Base-by-base conservation (phyloP, 306 rosid genomes). In the Cucumis melo region DNA sequence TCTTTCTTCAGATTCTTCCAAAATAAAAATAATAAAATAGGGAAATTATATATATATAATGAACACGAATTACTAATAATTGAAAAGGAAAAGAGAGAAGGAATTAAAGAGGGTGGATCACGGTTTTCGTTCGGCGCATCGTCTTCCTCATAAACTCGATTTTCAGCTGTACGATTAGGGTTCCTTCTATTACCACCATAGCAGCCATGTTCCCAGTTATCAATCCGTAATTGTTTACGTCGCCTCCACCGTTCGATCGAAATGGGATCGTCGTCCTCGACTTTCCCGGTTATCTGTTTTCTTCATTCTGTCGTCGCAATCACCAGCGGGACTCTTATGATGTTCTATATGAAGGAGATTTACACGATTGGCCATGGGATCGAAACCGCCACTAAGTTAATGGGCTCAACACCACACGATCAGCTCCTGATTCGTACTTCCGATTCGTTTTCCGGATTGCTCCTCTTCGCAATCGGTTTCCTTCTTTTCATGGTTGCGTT, bases 321-420 rank as follows among this genome's bases (percentile, higher is more conserved):
- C 1, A 87, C 90, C 11, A 54, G 86, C 19, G 98, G 98, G 21
- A 87, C 82, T 17, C 85, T 90, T 15, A 93, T 93, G 98, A 93
- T 93, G 98, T 93, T 93, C 90, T 89, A 88, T 88, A 88, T 93
- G 96, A 87, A 84, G 83, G 98, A 91, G 41, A 82, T 93, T 0
- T 93, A 91, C 89, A 80, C 88, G 16, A 81, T 93, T 74, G 98
- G 97, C 7, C 98, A 93, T 71, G 98, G 98, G 7, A 75, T 75
- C 8, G 83, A 83, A 72, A 77, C 82, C 0, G 96, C 98, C 8
- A 81, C 85, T 3, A 88, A 86, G 92, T 96, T 93, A 0, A 83
- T 91, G 66, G 98, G 98, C 16, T 93, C 97, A 0, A 91, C 96
- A 19, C 91, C 98, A 13, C 98, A 93, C 79, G 98, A 93, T 66